Base-by-base conservation (phyloP, 495 filamentous ascomycete genomes). In the Hapsidospora chrysogenum region DNA sequence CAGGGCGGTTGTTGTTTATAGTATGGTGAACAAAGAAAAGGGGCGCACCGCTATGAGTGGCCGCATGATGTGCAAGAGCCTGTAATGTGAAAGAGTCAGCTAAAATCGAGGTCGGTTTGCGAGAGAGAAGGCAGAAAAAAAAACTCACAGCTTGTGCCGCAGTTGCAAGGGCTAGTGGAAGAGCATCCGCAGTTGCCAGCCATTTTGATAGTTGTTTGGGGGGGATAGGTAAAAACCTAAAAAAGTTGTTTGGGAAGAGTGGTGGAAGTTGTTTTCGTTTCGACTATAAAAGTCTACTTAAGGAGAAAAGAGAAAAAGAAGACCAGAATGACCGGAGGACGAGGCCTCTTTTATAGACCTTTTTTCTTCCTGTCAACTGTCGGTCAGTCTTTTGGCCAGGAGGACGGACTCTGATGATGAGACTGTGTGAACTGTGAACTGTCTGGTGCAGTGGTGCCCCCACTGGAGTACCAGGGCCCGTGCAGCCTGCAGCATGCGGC, bases 61-160 rank as follows among this genome's bases (percentile, higher is more conserved):
- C 14, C 8, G 15, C 33, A 32, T 16, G 11, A 11, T 8, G 30
- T 18, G 16, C 30, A 32, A 32, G 30, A 32, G 30, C 30, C 30
- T 32, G 16, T 32, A 18, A 20, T 7, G 0, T 13, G 9, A n/a
- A n/a, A n/a, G 17, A 32, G 15, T 31, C 17, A 31, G 29, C 13
- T 8, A 31, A 17, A 14, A 16, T 4, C 29, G 9, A 13, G 8
- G 15, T 32, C n/a, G n/a, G n/a, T n/a, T n/a, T n/a, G n/a, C n/a
- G n/a, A n/a, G n/a, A n/a, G n/a, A n/a, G n/a, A n/a, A n/a, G n/a
- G n/a, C n/a, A n/a, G n/a, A n/a, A n/a, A n/a, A n/a, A n/a, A 18
- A 16, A 9, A 25, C 19, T 13, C 22, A 35, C 33, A 35, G 33
- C 33, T 35, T 13, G 33, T 16, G 33, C 33, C 33, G 20, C 33